These are phyloP conservation scores for Blastobotrys proliferans DNA, from an alignment of 1,139 yeast species.

Conservation along the genomic window DNA sequence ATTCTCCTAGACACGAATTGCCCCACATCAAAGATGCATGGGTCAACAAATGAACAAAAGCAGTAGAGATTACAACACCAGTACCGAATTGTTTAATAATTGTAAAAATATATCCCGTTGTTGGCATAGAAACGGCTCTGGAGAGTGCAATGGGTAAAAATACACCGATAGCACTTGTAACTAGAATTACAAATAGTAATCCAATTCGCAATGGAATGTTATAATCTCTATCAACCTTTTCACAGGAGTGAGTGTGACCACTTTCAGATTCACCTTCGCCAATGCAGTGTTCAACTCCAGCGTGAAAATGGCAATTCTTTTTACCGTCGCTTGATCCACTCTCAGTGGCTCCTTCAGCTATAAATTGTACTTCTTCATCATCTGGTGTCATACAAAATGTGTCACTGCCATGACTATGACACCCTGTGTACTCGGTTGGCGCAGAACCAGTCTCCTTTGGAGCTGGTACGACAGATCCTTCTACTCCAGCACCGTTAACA, in stretches of 20 bases:
- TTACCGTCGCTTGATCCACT: conserved; percentile 16
- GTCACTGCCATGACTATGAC: conserved; percentile 35
- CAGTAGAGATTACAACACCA: conserved; percentile 84
- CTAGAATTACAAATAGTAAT: conserved; percentile 35
- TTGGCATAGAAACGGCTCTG: conserved; percentile 25
- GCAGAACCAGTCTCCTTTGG: conserved; percentile 28
- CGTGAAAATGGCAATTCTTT: conserved; percentile 39
- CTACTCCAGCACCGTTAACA: conserved; percentile 32
- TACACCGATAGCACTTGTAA: conserved; percentile 35
- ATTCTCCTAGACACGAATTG: conserved; percentile 49
- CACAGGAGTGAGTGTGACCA: conserved; percentile 15
- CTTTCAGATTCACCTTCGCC: conserved; percentile 18
- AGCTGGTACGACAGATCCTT: conserved; percentile 35
- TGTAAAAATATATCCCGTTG: conserved; percentile 27
- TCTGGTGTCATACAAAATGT: conserved; percentile 28
- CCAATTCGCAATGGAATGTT: conserved; percentile 35
- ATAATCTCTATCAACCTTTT: conserved; percentile 30
- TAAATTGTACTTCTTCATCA: conserved; percentile 32
- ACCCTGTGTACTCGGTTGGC: conserved; percentile 32
- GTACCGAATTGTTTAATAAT: conserved; percentile 58
- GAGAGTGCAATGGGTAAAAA: conserved; percentile 30
- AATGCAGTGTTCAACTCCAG: conserved; percentile 42
- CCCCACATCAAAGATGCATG: conserved; percentile 61
- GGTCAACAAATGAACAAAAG: conserved; percentile 72
- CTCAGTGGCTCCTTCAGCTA: conserved; percentile 17